Percentiles rank a stretch among this genome's conserved stretches.
Evolutionary conservation across 345 rosid species (phyloP).

Genomic region (Rhodamnia argentea): DNA sequence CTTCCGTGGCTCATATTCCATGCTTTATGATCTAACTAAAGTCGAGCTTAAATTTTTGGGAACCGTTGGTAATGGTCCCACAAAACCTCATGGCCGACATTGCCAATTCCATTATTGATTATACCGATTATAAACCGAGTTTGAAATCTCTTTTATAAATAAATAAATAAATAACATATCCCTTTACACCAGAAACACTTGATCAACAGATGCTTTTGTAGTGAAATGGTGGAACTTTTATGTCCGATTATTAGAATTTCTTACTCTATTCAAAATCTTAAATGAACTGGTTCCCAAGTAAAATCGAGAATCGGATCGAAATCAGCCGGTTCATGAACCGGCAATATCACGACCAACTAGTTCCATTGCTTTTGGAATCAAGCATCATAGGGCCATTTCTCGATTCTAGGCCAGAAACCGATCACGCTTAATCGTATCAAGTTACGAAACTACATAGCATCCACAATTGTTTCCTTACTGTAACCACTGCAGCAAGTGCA

Average conservation of each 20-base stretch:
- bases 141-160: background rate
- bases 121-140: too few relatives aligned
- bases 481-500: background rate
- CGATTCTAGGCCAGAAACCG: background rate
- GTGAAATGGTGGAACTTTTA: background rate
- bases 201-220: background rate
- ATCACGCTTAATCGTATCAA: too few relatives aligned
- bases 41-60: too few relatives aligned
- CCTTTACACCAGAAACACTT: background rate
- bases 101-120: background rate
- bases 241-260: background rate
- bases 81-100: background rate
- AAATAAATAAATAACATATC: too few relatives aligned
- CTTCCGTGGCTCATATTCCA: too few relatives aligned
- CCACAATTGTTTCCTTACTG: background rate
- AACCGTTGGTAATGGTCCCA: too few relatives aligned
- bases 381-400: accelerated
- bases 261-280: background rate
- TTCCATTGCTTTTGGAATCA: background rate
- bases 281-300: background rate
- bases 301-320: background rate
- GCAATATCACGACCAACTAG: background rate
- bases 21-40: too few relatives aligned
- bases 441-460: background rate
- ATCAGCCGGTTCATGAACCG: background rate